These are phyloP conservation scores for Botryotinia convoluta DNA, from an alignment of 2,329 filamentous ascomycete genomes.

Conservation along the genomic window DNA sequence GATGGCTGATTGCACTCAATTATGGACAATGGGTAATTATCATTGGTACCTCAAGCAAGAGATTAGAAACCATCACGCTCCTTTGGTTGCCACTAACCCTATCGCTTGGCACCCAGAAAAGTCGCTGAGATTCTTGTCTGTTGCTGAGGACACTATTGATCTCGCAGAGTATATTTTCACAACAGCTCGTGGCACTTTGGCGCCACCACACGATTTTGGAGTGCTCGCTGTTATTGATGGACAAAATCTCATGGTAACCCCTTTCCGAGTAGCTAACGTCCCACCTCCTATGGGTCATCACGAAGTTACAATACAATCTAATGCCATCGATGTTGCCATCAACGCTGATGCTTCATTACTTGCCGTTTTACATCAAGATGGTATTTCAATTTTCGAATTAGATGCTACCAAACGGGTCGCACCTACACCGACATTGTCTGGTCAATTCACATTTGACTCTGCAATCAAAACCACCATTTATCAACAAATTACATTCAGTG, in stretches of 20 bases:
- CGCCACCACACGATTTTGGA: conserved; percentile 72
- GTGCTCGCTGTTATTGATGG: conserved; percentile 84
- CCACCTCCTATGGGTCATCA: conserved; percentile 91
- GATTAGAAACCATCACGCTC: conserved; percentile 48
- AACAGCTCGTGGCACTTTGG: conserved; percentile 65
- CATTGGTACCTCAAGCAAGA: conserved; percentile 98
- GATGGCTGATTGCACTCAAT: conserved; percentile 71
- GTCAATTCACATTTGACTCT: conserved; percentile 43
- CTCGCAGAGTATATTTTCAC: conserved; percentile 67
- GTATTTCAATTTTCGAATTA: conserved; percentile 69
- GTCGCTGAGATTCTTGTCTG: conserved; percentile 63
- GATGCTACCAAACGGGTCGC: conserved; percentile 57
- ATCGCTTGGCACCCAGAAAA: conserved; percentile 82
- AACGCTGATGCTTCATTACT: conserved; percentile 62
- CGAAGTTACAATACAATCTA: conserved; percentile 61
- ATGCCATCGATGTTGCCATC: conserved; percentile 73
- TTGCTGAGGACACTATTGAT: conserved; percentile 51
- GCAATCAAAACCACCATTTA: conserved; percentile 24
- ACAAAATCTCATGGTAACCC: conserved; percentile 74
- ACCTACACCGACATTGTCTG: conserved; percentile 44
- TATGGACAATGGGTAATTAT: conserved; percentile 98
- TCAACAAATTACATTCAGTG: conserved; percentile 36
- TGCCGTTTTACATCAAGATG: conserved; percentile 66
- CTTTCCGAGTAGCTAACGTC: conserved; percentile 77
- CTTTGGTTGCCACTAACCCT: conserved; percentile 37